Evolutionary conservation across 2,329 filamentous ascomycete genomes (phyloP).

Genomic region (Trematosphaeria pertusa): DNA sequence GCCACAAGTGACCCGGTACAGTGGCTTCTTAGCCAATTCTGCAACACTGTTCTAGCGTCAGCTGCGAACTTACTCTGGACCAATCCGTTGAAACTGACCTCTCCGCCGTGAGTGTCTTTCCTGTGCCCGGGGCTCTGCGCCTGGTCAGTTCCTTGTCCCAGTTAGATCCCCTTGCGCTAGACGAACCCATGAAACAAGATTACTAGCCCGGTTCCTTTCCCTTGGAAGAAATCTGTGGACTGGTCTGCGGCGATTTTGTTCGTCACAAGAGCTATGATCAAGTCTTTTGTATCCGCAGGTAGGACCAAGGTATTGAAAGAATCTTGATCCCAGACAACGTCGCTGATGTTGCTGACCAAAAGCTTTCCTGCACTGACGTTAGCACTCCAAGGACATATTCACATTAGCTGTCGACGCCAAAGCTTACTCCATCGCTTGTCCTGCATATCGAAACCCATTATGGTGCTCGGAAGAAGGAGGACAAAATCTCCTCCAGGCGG

Average conservation of each 20-base stretch:
- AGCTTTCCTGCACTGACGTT: constrained; percentile 1
- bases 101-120: constrained; percentile 26
- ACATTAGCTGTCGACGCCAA: too few species aligned
- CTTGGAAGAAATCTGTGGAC: constrained; percentile 33
- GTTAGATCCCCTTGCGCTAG: too few species aligned
- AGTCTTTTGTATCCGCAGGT: not conserved
- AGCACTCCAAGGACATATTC: not conserved
- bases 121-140: constrained; percentile 57
- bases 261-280: not conserved
- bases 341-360: constrained; percentile 1
- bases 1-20: constrained; percentile 57
- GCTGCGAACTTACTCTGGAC: too few species aligned
- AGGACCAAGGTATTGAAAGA: not conserved
- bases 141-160: too few species aligned
- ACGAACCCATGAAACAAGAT: constrained; percentile 53
- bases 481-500: constrained; percentile 2
- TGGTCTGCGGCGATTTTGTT: not conserved
- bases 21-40: constrained; percentile 56
- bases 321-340: constrained; percentile 2
- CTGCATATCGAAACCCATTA: constrained; percentile 10
- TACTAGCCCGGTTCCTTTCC: constrained; percentile 60
- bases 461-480: constrained; percentile 2
- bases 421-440: constrained; percentile 8
- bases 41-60: constrained; percentile 40
- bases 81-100: constrained; percentile 2